Base-by-base conservation (phyloP, 106 monocot genomes). In the Agapanthus africanus region DNA sequence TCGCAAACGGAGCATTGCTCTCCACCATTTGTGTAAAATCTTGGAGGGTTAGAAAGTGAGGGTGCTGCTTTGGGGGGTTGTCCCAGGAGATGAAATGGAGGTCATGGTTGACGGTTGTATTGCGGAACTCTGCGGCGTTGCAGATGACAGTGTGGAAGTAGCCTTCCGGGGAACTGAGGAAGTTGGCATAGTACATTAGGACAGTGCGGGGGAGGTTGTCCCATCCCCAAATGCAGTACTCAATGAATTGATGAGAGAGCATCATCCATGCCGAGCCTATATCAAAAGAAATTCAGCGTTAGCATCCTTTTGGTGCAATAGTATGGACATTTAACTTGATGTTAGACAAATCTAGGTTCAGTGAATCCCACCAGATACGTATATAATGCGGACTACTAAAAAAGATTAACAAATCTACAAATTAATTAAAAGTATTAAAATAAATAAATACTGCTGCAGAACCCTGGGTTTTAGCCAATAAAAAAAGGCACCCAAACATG, bases 191-290 rank as follows among this genome's bases (percentile, higher is more conserved):
- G 68, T 87, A 87, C 87, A 87, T 87, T 1, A 87, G 68, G 68
- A 82, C 82, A 0, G 82, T 77, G 6, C 87, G 54, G 4, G 87
- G 87, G 28, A 87, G 87, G 69, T 79, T 87, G 65, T 87, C 87
- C 87, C 87, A 87, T 35, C 87, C 87, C 87, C 87, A 87, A 62
- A 87, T 73, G 68, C 82, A 87, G 70, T 71, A 87, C 37, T 87
- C 87, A 19, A 82, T 79, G 68, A 87, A 87, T 30, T 79, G 74
- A 26, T 79, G 76, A 35, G 82, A 67, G 33, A 75, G 75, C 75
- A 75, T 68, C 75, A 75, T 75, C 75, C 75, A 75, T 30, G 75
- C 75, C 54, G 75, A 75, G 40, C 75, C 75, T 75, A 37, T 26
- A 66, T 28, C 25, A 6, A 63, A 27, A 1, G 37, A 40, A 22